Evolutionary conservation across 352 stramenopile species (phyloP).

Genomic region (Pythium brassicae): DNA sequence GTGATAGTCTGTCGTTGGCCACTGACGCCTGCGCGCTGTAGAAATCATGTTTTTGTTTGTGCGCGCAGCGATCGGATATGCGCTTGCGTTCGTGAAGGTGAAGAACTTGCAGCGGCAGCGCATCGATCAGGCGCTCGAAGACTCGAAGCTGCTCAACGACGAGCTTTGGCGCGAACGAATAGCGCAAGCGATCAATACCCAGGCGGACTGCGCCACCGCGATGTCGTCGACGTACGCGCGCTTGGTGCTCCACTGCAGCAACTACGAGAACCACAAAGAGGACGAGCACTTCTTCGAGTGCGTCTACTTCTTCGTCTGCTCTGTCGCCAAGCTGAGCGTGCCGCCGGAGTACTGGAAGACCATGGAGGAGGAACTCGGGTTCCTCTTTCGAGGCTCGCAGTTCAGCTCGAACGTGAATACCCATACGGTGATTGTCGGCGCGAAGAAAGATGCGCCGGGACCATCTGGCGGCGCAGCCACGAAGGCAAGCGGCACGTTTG

Average conservation of each 20-base stretch:
- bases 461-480: neutral
- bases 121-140: constrained; percentile 20
- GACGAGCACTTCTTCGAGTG: constrained; percentile 81
- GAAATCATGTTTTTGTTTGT: constrained; percentile 76
- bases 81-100: constrained; percentile 53
- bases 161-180: constrained; percentile 23
- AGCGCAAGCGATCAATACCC: constrained; percentile 21
- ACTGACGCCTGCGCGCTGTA: constrained; percentile 5
- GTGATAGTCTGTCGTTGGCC: neutral
- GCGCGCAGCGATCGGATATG: constrained; percentile 58
- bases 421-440: constrained; percentile 19
- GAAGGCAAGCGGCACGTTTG: neutral
- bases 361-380: constrained; percentile 69
- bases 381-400: constrained; percentile 68
- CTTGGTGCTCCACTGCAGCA: constrained; percentile 77
- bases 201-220: constrained; percentile 23
- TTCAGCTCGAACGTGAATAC: constrained; percentile 61
- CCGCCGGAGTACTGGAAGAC: constrained; percentile 41
- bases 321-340: constrained; percentile 66
- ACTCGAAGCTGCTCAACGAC: constrained; percentile 19
- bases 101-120: constrained; percentile 46
- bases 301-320: constrained; percentile 76
- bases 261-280: constrained; percentile 80
- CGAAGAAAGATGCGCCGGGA: constrained; percentile 9
- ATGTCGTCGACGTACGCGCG: constrained; percentile 60